phyloP scores from a whole-genome alignment of 495 filamentous ascomycete species.

The Daldinia decipiens region DNA sequence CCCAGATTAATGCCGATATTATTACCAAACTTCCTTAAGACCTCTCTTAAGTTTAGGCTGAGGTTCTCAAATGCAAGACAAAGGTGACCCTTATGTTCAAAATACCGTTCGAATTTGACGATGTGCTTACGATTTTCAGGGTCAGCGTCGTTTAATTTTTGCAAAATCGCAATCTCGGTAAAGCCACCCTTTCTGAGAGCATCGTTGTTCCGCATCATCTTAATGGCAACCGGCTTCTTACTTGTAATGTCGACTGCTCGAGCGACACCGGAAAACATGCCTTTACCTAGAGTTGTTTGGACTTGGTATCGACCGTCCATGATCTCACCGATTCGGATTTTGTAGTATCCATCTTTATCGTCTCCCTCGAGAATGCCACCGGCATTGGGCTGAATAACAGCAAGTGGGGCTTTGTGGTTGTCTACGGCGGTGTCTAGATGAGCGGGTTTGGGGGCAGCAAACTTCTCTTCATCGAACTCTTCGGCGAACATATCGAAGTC shows the following conservation, averaged over 20 bases:
- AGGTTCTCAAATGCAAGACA: constrained; percentile 98
- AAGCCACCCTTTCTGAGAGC: constrained; percentile 92
- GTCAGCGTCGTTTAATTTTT: constrained; percentile 83
- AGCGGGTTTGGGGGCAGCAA: constrained; percentile 66
- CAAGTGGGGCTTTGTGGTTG: constrained; percentile 47
- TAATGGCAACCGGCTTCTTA: constrained; percentile 81
- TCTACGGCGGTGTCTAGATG: constrained; percentile 53
- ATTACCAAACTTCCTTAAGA: constrained; percentile 96
- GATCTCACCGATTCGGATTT: constrained; percentile 86
- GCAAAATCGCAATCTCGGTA: constrained; percentile 92
- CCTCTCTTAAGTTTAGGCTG: constrained; percentile 89
- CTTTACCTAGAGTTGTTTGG: constrained; percentile 85
- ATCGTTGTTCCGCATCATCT: constrained; percentile 94
- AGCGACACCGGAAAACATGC: constrained; percentile 97
- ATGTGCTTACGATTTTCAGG: constrained; percentile 93
- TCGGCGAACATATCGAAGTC: constrained; percentile 98
- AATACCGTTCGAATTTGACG: constrained; percentile 83
- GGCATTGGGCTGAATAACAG: constrained; percentile 61
- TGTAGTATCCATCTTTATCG: constrained; percentile 95
- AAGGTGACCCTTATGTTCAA: constrained; percentile 94
- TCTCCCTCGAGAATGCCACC: constrained; percentile 93
- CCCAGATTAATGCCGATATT: constrained; percentile 89
- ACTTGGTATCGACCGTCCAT: constrained; percentile 89
- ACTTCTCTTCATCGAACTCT: constrained; percentile 89
- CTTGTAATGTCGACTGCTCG: constrained; percentile 83